Evolutionary conservation across 148 eudicot species (phyloP), one percentile per base, ranked within the genome.

Genomic region (Linanthus parryae): DNA sequence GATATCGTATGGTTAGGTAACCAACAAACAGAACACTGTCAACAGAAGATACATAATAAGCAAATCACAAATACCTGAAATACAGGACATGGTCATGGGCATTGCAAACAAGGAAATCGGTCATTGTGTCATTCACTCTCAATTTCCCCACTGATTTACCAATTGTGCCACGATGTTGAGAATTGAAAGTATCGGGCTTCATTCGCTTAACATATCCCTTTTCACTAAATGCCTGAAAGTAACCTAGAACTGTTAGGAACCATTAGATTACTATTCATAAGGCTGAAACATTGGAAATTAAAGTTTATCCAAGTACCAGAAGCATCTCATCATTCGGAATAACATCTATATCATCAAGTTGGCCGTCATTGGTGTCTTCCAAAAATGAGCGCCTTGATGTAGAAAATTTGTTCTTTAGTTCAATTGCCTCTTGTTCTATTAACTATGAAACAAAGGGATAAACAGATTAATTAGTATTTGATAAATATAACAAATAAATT

Each of bases 141-240:
- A 94, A 64, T 70, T 94, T 94, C 44, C 96, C 99, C 42, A 92
- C 99, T 29, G 99, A 94, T 77, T 82, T 94, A 17, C 99, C 99
- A 23, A 94, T 80, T 9, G 99, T 94, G 39, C 99, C 99, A 57
- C 99, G 96, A 33, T 56, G 40, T 74, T 88, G 99, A 58, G 81
- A 84, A 58, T 73, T 83, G 67, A 88, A 88, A 8, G 88, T 88
- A 71, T 80, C 70, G 37, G 99, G 86, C 65, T 73, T 94, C 99
- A 94, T 84, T 52, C 96, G 72, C 67, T 94, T 94, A 19, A 80
- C 88, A 78, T 94, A 94, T 17, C 99, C 99, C 53, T 94, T 94
- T 67, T 82, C 96, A 74, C 99, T 94, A 56, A 94, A 56, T 52
- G 95, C 96, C 96, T 94, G 73, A 56, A 59, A 48, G 57, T 52